phyloP scores from a whole-genome alignment of 352 stramenopile genomes.

The Pythium apleroticum region DNA sequence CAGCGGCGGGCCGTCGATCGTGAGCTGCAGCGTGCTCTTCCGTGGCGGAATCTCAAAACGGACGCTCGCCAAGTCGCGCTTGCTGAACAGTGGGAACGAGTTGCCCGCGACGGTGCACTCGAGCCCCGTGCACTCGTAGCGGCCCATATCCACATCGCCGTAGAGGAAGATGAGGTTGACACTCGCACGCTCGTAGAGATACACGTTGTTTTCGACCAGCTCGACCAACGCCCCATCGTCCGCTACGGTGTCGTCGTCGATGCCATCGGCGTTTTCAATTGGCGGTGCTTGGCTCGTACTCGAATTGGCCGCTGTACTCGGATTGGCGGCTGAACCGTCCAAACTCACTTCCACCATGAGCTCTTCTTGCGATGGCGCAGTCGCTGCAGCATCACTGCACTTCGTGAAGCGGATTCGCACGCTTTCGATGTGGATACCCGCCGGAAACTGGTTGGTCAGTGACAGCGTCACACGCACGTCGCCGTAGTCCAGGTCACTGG shows the following conservation, averaged over 20 bases:
- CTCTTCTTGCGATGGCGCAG: neutral
- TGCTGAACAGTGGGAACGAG: conserved; percentile 46
- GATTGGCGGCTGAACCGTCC: neutral
- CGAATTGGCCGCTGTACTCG: too few species aligned
- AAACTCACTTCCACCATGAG: neutral
- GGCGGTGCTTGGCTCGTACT: neutral
- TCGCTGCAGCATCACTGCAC: neutral
- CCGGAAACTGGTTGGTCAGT: conserved; percentile 60
- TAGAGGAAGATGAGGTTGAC: conserved; percentile 54
- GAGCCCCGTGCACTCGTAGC: conserved; percentile 52
- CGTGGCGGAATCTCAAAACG: conserved; percentile 50
- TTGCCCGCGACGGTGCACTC: conserved; percentile 60
- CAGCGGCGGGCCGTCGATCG: conserved; percentile 47
- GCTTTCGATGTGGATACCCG: conserved; percentile 55
- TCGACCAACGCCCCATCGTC: conserved; percentile 28
- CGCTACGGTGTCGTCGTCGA: neutral
- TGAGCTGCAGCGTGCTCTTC: conserved; percentile 54
- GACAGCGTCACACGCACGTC: conserved; percentile 56
- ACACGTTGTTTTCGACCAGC: conserved; percentile 56
- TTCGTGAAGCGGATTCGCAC: conserved; percentile 44
- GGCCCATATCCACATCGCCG: conserved; percentile 40
- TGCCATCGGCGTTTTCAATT: neutral
- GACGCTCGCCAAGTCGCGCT: conserved; percentile 29
- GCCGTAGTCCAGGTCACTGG: conserved; percentile 44
- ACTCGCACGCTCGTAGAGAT: conserved; percentile 56